Conservation (phyloP, 2,329 filamentous ascomycete species). For the Coniochaeta hoffmannii region DNA sequence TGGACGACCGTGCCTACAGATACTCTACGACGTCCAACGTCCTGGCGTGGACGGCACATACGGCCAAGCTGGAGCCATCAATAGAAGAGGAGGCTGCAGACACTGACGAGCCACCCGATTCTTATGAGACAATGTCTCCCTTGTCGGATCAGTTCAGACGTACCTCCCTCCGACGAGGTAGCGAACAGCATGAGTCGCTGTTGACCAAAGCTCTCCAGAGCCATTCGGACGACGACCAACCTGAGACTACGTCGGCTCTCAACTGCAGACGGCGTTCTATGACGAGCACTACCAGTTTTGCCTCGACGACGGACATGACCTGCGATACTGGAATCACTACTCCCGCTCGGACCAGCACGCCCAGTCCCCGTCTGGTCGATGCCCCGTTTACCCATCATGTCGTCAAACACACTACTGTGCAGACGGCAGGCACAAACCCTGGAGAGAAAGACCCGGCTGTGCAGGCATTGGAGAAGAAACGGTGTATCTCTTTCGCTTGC, state of each 20-base stretch:
- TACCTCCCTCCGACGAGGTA: slow-evolving; percentile 38
- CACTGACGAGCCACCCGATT: slow-evolving; percentile 82
- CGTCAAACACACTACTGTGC: slow-evolving; percentile 16
- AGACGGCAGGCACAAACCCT: slow-evolving; percentile 4
- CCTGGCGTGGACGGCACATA: slow-evolving; percentile 36
- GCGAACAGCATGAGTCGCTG: slow-evolving; percentile 66
- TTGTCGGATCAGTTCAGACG: slow-evolving; percentile 35
- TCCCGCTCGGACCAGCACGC: slow-evolving; percentile 77
- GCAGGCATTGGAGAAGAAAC: slow-evolving; percentile 65
- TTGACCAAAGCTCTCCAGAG: slow-evolving; percentile 77
- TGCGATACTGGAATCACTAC: slow-evolving; percentile 90
- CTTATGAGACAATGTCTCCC: slow-evolving; percentile 18
- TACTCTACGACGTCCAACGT: slow-evolving; percentile 32
- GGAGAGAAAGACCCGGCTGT: slow-evolving; percentile 45
- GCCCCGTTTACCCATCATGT: slow-evolving; percentile 15
- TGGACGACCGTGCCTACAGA: slow-evolving; percentile 29
- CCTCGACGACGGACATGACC: slow-evolving; percentile 86
- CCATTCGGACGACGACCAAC: slow-evolving; percentile 49
- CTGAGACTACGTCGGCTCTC: slow-evolving; percentile 28
- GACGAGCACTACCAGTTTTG: slow-evolving; percentile 71
- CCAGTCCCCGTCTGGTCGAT: slow-evolving; percentile 74
- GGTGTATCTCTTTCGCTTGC: slow-evolving; percentile 91
- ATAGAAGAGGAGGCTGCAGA: slow-evolving; percentile 61
- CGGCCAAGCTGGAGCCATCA: slow-evolving; percentile 32
- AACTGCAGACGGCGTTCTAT: slow-evolving; percentile 52